Evolutionary conservation across 768 basidiomycete species (phyloP), one percentile per base, ranked within the genome.

Genomic region (Phlebiopsis flavidoalba): DNA sequence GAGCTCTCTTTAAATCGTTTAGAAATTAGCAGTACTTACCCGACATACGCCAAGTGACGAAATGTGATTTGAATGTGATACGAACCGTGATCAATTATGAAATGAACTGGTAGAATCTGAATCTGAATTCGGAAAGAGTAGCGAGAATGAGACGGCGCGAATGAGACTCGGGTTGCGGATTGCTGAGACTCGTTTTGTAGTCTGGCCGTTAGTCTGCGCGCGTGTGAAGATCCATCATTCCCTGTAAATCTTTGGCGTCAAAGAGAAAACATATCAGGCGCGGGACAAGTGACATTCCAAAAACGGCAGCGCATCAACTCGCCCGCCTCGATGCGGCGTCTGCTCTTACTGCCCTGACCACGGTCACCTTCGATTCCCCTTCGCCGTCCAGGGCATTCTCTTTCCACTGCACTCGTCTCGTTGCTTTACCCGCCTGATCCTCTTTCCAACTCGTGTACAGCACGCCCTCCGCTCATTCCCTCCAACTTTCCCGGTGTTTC

Each of bases 391-490:
- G 10, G 52, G 52, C 52, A 2, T n/a, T 21, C 35, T 53, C 35
- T 36, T 19, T 33, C 31, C n/a, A 31, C 52, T 36, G 17, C 35
- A 19, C 52, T 53, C 52, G 31, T 36, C 15, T 17, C 17, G 31
- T 35, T 51, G 50, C 50, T 1, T 8, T 0, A 3, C 12, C 52
- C 19, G 52, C 35, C 35, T 36, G 7, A 11, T 70, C 70, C 69
- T 65, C 60, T 70, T 48, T 65, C 73, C 71, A 77, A 83, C 86
- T 86, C 88, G 87, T 88, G 87, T 85, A 78, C 68, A 77, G 79
- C 88, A 89, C 88, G 88, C 88, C 89, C 80, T 76, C 77, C 74
- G 71, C 76, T 73, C 80, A 66, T 72, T 74, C 70, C 62, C 71
- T 31, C 6, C 26, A 31, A 31, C 64, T 75, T 54, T 47, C 35